These are phyloP conservation scores for Colletotrichum tanaceti DNA, from an alignment of 2,329 filamentous ascomycete genomes.

Conservation along the genomic window DNA sequence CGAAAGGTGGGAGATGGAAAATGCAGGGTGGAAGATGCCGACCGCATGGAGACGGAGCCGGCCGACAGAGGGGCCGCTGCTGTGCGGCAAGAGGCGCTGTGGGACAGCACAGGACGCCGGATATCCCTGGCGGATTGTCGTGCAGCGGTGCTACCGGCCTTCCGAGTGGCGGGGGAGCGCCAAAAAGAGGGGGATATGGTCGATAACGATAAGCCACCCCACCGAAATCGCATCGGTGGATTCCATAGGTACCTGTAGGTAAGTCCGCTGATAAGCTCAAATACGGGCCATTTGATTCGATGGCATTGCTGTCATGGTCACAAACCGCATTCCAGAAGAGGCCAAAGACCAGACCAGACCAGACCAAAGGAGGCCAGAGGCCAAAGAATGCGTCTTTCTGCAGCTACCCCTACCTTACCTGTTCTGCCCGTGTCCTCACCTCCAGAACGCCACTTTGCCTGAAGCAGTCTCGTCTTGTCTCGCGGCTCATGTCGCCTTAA, in stretches of 20 bases:
- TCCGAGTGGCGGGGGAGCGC: slow-evolving; percentile 10
- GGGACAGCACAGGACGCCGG: slow-evolving; percentile 14
- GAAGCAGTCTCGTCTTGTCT: slow-evolving; percentile 24
- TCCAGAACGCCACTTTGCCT: slow-evolving; percentile 2
- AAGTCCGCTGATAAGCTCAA: slow-evolving; percentile 33
- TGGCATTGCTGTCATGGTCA: neutral
- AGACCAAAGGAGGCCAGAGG: slow-evolving; percentile 1
- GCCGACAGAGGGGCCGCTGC: slow-evolving; percentile 31
- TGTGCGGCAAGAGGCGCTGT: slow-evolving; percentile 20
- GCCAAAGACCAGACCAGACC: neutral
- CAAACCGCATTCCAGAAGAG: neutral
- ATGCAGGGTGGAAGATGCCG: slow-evolving; percentile 32
- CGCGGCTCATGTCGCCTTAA: slow-evolving; percentile 16
- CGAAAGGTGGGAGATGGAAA: no score
- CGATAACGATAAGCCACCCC: slow-evolving; percentile 34
- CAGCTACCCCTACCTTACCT: slow-evolving; percentile 1
- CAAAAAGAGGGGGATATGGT: slow-evolving; percentile 12
- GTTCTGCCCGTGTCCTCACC: no score
- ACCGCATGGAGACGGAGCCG: slow-evolving; percentile 32
- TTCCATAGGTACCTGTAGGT: neutral
- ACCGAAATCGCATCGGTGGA: slow-evolving; percentile 13
- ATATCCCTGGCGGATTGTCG: neutral
- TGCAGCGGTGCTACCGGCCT: neutral
- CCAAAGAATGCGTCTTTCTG: neutral
- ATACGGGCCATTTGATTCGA: slow-evolving; percentile 29